Conservation (phyloP, 805 yeast species). For the Starmerella bacillaris region DNA sequence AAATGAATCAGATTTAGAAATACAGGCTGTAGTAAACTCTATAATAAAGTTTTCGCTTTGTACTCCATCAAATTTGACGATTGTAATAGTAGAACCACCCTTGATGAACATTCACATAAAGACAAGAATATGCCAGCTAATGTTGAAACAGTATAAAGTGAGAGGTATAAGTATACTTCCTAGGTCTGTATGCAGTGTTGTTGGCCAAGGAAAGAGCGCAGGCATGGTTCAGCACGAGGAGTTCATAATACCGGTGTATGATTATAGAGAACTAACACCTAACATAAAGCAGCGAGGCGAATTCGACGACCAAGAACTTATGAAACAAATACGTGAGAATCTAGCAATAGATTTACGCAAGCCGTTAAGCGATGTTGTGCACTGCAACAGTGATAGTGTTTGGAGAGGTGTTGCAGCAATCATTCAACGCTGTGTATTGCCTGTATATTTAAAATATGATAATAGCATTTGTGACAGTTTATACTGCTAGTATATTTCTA, state of each 20-base stretch:
- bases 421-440: slow-evolving; percentile 12
- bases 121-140: slow-evolving; percentile 8
- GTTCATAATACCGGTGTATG: slow-evolving; percentile 16
- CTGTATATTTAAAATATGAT: too few relatives aligned
- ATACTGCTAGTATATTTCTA: too few relatives aligned
- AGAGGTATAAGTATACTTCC: slow-evolving; percentile 14
- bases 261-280: slow-evolving; percentile 16
- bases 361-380: slow-evolving; percentile 1
- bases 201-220: slow-evolving; percentile 2
- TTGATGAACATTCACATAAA: slow-evolving; percentile 9
- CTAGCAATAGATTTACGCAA: slow-evolving; percentile 7
- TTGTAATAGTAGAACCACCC: slow-evolving; percentile 17
- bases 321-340: background rate
- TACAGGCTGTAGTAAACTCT: too few relatives aligned
- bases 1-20: too few relatives aligned
- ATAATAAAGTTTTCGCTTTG: too few relatives aligned
- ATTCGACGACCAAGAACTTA: background rate
- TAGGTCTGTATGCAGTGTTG: slow-evolving; percentile 14
- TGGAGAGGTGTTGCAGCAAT: slow-evolving; percentile 12
- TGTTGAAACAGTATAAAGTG: slow-evolving; percentile 11
- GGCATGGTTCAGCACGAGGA: slow-evolving; percentile 9
- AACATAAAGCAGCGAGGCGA: slow-evolving; percentile 2
- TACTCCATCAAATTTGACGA: too few relatives aligned
- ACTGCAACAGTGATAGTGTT: background rate
- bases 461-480: too few relatives aligned